Base-by-base conservation (phyloP, 257 asterid genomes). In the Solanum lignicaule region DNA sequence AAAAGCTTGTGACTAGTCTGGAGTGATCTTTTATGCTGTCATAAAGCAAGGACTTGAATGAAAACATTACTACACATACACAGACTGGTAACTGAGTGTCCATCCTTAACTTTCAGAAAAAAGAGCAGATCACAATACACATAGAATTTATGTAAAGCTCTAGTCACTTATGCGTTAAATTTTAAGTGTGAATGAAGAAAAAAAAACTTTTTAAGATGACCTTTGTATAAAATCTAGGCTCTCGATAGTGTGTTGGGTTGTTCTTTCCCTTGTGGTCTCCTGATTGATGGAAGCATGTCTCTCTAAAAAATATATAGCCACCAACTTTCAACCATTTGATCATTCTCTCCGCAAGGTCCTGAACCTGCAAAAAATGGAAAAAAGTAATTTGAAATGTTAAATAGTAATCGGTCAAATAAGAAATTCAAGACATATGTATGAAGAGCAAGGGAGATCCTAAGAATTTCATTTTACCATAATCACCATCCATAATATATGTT, bases 181-280 rank as follows among this genome's bases (percentile, higher is more conserved):
- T 11, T 43, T 43, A 2, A 9, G 52, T 43, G 52, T 0, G 52
- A 11, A 4, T 33, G 23, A 66, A 33, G 35, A 35, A 6, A 6
- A 35, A 35, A 35, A 35, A 6, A 35, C 39, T 36, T 7, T 33
- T 36, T 36, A 36, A 7, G 2, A 36, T 66, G 84, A 97, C 99
- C 99, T 96, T 95, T 58, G 98, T 96, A 87, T 97, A 97, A 87
- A 89, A 97, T 78, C 98, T 92, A 72, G 99, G 99, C 81, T 94
- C 98, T 41, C 99, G 98, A 88, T 96, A 97, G 90, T 97, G 99
- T 6, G 98, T 96, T 55, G 99, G 99, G 88, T 97, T 94, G 88
- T 74, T 90, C 91, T 93, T 96, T 89, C 98, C 90, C 90, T 96
- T 95, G 95, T 94, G 95, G 79, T 96, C 98, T 31, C 98, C 99